Base-by-base conservation (phyloP, 768 basidiomycete species). In the Hirschioporus abietinus region DNA sequence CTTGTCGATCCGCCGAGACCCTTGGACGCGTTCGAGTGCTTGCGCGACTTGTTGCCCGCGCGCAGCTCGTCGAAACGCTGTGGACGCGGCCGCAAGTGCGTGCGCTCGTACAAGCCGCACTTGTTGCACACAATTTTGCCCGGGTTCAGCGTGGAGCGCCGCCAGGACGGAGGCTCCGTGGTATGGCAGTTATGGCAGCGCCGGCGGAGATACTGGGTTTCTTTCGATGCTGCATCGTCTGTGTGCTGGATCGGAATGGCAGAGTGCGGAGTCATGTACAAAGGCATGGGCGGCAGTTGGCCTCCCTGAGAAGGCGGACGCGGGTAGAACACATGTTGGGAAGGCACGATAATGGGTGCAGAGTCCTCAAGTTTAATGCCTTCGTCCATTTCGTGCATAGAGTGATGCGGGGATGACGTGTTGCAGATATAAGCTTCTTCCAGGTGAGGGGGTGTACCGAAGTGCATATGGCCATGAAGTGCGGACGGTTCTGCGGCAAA, bases 81-180 rank as follows among this genome's bases (percentile, higher is more conserved):
- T 8, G 93, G 93, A 15, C 93, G 84, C 5, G 92, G 86, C 25
- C 93, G 86, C 65, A 94, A 77, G 70, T 95, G 93, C 15, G 93
- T 95, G 73, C 93, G 91, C 77, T 95, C 93, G 73, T 95, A 95
- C 52, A 95, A 83, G 10, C 93, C 93, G 70, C 93, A 95, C 81
- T 95, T 95, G 84, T 95, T 95, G 84, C 93, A 95, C 60, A 95
- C 93, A 73, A 95, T 95, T 78, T 95, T 95, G 70, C 93, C 93
- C 0, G 91, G 91, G 76, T 93, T 92, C 73, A 95, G 88, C 5
- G 93, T 94, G 34, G 87, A 89, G 60, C 93, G 86, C 65, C 93
- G 88, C 93, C 93, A 95, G 26, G 86, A 88, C 7, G 93, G 93
- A 0, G 93, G 93, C 74, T 95, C 93, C 1, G 93, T 95, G 23